phyloP scores from a whole-genome alignment of 148 eudicot genomes.

The Nepenthes mirabilis region DNA sequence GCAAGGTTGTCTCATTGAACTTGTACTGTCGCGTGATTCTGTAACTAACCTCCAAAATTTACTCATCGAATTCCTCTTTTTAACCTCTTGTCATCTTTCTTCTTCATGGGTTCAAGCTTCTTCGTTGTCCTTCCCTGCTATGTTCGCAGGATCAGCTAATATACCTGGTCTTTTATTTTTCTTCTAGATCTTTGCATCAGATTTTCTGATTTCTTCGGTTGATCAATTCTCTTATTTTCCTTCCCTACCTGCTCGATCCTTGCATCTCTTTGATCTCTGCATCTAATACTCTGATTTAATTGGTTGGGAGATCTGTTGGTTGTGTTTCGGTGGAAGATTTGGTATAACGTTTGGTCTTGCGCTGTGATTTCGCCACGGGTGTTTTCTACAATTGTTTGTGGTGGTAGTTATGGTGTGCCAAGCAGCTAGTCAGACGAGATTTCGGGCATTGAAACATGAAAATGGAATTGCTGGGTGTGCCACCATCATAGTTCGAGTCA shows the following conservation, averaged over 20 bases:
- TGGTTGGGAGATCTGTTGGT: not conserved
- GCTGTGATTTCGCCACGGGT: slow-evolving; percentile 5
- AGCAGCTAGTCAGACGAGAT: slow-evolving; percentile 92
- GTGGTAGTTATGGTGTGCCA: slow-evolving; percentile 98
- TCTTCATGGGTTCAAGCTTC: slow-evolving; percentile 64
- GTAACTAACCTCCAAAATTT: slow-evolving; percentile 15
- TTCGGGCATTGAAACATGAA: slow-evolving; percentile 83
- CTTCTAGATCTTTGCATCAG: not conserved
- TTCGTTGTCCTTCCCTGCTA: slow-evolving; percentile 63
- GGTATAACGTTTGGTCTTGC: not conserved
- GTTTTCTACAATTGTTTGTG: slow-evolving; percentile 4
- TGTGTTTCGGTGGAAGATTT: slow-evolving; percentile 11
- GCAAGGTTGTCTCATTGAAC: slow-evolving; percentile 59
- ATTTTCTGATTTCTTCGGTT: not conserved
- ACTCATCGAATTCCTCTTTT: not conserved
- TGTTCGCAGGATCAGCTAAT: slow-evolving; percentile 80
- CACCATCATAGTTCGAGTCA: slow-evolving; percentile 83
- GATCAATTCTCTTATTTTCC: not conserved
- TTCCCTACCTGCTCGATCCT: too few species aligned
- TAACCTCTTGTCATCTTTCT: slow-evolving; percentile 5
- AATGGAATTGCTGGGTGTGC: slow-evolving; percentile 80
- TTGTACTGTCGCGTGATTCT: slow-evolving; percentile 78
- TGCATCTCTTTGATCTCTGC: not conserved
- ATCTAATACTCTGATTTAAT: not conserved
- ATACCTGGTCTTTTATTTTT: not conserved